Evolutionary conservation across 2,329 filamentous ascomycete species (phyloP), one percentile per base, ranked within the genome.

Genomic region (Pseudogymnoascus sp.): DNA sequence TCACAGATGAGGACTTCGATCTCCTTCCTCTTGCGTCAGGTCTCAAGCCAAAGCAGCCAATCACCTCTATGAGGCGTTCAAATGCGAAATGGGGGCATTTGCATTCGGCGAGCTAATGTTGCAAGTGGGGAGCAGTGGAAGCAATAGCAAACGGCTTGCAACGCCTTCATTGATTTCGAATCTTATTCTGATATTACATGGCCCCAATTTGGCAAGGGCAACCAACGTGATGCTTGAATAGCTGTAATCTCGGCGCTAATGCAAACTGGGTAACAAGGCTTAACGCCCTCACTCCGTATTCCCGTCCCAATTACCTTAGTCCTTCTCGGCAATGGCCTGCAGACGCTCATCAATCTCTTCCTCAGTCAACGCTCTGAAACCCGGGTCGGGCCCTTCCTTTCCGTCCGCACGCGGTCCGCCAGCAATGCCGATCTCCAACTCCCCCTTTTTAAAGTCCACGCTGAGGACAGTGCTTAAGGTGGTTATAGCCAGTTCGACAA

Each of bases 371-470:
- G 87, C 89, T 75, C 93, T 87, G 83, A 99, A 99, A 66, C 81
- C 82, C 60, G 88, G 78, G 72, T 91, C 84, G 67, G 88, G 89
- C 68, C 91, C 91, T 75, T 96, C 90, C 78, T 90, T 83, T 69
- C 93, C 93, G 73, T 96, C 91, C 64, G 81, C 78, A 72, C 86
- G 84, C 64, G 93, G 93, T 31, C 92, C 93, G 69, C 95, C 95
- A 62, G 97, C 95, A 73, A 99, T 93, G 67, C 95, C 95, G 78
- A 99, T 91, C 80, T 99, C 95, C 76, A 99, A 88, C 82, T 99
- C 95, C 71, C 90, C 90, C 83, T 97, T 97, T 86, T 99, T 99
- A 83, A 99, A 99, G 77, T 99, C 95, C 77, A 97, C 96, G 78
- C 93, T 97, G 68, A 99, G 83, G 65, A 99, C 93, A 37, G 90